A percentile compares a stretch with the other conserved stretches of the same genome.
These are phyloP conservation scores for Plenodomus tracheiphilus DNA, from an alignment of 2,329 filamentous ascomycete species.

Conservation along the genomic window DNA sequence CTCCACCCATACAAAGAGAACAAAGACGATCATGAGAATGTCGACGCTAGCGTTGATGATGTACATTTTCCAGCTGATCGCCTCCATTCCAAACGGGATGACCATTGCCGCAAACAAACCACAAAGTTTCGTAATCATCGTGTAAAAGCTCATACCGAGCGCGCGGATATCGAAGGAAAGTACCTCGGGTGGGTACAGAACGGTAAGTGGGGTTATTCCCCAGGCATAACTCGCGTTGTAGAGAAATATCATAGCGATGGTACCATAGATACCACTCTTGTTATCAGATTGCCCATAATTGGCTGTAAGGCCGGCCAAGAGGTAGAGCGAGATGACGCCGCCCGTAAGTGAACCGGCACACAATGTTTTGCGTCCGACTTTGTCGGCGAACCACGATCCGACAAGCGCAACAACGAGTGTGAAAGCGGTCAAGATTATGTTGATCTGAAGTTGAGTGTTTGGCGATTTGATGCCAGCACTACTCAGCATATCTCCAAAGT, in stretches of 20 bases:
- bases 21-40: slow-evolving; percentile 33
- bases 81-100: slow-evolving; percentile 35
- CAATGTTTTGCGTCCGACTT: slow-evolving; percentile 33
- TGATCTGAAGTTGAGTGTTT: slow-evolving; percentile 45
- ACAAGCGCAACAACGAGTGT: slow-evolving; percentile 43
- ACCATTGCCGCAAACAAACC: slow-evolving; percentile 39
- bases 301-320: slow-evolving; percentile 16
- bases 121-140: slow-evolving; percentile 17
- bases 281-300: slow-evolving; percentile 43
- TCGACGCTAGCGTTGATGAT: slow-evolving; percentile 23
- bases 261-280: slow-evolving; percentile 45
- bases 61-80: slow-evolving; percentile 29
- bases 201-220: slow-evolving; percentile 37
- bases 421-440: slow-evolving; percentile 46
- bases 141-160: slow-evolving; percentile 20
- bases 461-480: slow-evolving; percentile 44
- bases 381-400: slow-evolving; percentile 42
- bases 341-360: slow-evolving; percentile 11
- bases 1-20: slow-evolving; percentile 36
- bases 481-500: slow-evolving; percentile 44
- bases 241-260: slow-evolving; percentile 25
- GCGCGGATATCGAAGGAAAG: slow-evolving; percentile 37
- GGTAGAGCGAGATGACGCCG: slow-evolving; percentile 23
- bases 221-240: slow-evolving; percentile 38
- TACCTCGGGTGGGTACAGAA: slow-evolving; percentile 42